phyloP scores from a whole-genome alignment of 2,329 filamentous ascomycete genomes.

The Pestalotiopsis sp. region DNA sequence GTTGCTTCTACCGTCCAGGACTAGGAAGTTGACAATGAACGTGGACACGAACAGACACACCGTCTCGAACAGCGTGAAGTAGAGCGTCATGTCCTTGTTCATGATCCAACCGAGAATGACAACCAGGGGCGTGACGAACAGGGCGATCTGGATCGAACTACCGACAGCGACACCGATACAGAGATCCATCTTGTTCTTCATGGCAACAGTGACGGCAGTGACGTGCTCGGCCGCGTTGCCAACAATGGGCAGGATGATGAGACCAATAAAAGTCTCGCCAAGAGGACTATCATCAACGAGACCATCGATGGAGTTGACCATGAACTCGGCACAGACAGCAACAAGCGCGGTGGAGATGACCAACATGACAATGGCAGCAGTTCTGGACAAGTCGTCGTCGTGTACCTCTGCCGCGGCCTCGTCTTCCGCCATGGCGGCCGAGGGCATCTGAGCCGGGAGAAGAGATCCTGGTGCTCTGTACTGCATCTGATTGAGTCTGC shows the following conservation, averaged over 20 bases:
- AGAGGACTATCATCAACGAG: slow-evolving; percentile 57
- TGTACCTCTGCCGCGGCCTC: slow-evolving; percentile 33
- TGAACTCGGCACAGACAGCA: slow-evolving; percentile 68
- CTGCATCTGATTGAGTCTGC: slow-evolving; percentile 55
- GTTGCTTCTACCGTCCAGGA: slow-evolving; percentile 82
- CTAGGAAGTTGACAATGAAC: slow-evolving; percentile 85
- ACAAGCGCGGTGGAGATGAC: slow-evolving; percentile 65
- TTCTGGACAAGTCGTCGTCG: slow-evolving; percentile 52
- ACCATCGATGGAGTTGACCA: slow-evolving; percentile 66
- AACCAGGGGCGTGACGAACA: slow-evolving; percentile 69
- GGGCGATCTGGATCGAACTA: slow-evolving; percentile 70
- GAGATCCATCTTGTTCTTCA: slow-evolving; percentile 76
- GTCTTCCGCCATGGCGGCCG: slow-evolving; percentile 30
- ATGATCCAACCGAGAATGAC: slow-evolving; percentile 73
- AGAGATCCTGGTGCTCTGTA: slow-evolving; percentile 50
- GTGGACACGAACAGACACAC: slow-evolving; percentile 82
- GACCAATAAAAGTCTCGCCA: slow-evolving; percentile 67
- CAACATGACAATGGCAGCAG: slow-evolving; percentile 60
- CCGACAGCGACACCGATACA: slow-evolving; percentile 72
- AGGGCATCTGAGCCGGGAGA: slow-evolving; percentile 47
- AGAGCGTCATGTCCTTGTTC: slow-evolving; percentile 70
- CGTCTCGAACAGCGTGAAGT: slow-evolving; percentile 88
- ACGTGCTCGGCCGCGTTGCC: slow-evolving; percentile 75
- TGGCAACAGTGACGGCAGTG: slow-evolving; percentile 68
- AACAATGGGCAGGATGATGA: slow-evolving; percentile 72